These are phyloP conservation scores for Candida parachauliodes DNA, from an alignment of 805 yeast species.

Conservation along the genomic window DNA sequence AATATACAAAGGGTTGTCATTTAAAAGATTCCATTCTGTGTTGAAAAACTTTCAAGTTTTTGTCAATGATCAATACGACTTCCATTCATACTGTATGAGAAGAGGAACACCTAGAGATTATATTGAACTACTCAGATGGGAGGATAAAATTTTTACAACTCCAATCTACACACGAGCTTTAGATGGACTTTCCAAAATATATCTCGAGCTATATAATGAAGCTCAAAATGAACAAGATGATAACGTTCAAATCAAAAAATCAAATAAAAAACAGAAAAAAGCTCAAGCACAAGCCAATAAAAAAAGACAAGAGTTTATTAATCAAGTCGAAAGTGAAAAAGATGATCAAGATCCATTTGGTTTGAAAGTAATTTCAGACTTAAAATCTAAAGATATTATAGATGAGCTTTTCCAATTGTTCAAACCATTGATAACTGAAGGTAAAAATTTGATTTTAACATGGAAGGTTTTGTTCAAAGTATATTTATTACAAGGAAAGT, in stretches of 20 bases:
- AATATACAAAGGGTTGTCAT: slow-evolving; percentile 62
- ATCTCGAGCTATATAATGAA: slow-evolving; percentile 40
- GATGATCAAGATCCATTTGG: slow-evolving; percentile 64
- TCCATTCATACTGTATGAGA: slow-evolving; percentile 89
- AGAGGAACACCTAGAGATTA: slow-evolving; percentile 88
- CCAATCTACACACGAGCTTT: slow-evolving; percentile 73
- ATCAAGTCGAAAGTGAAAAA: slow-evolving; percentile 40
- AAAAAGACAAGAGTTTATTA: slow-evolving; percentile 52
- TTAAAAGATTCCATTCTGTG: slow-evolving; percentile 72
- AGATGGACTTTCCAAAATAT: slow-evolving; percentile 57
- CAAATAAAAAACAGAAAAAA: slow-evolving; percentile 54
- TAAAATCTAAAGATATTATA: slow-evolving; percentile 36
- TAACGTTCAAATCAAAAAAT: slow-evolving; percentile 15
- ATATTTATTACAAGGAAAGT: slow-evolving; percentile 41
- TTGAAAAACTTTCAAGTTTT: slow-evolving; percentile 66
- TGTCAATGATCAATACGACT: slow-evolving; percentile 84
- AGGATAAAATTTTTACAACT: slow-evolving; percentile 62
- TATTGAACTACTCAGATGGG: slow-evolving; percentile 76
- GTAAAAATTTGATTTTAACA: slow-evolving; percentile 33
- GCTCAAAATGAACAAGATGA: slow-evolving; percentile 17
- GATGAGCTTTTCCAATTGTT: slow-evolving; percentile 40
- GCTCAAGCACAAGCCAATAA: slow-evolving; percentile 47
- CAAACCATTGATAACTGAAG: slow-evolving; percentile 41
- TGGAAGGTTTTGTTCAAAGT: slow-evolving; percentile 43
- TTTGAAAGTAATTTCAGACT: slow-evolving; percentile 31